These are phyloP conservation scores for Circinella minor DNA, from an alignment of 371 early-diverging fungal genomes.

Conservation along the genomic window DNA sequence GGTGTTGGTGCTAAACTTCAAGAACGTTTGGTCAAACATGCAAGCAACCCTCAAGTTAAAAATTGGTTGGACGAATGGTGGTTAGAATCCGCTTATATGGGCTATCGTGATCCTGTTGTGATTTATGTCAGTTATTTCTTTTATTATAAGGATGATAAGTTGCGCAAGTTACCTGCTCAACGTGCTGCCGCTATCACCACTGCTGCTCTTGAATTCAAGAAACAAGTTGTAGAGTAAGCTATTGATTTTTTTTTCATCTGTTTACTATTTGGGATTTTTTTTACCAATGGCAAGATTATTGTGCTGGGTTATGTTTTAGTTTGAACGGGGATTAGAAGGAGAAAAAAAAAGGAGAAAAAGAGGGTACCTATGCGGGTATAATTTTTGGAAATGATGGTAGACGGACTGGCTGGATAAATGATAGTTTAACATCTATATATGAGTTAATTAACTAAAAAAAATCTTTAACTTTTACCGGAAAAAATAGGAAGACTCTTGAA, in stretches of 20 bases:
- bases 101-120: conserved; percentile 95
- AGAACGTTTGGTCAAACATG: conserved; percentile 75
- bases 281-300: too few relatives aligned
- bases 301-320: too few relatives aligned
- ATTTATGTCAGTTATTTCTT: conserved; percentile 88
- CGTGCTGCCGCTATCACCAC: conserved; percentile 90
- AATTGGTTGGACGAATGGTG: conserved; percentile 97
- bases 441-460: neutral
- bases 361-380: too few relatives aligned
- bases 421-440: neutral
- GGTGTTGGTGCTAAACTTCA: conserved; percentile 87
- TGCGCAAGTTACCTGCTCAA: conserved; percentile 74
- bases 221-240: conserved; percentile 69
- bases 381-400: too few relatives aligned
- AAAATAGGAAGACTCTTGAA: conserved; percentile 68
- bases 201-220: conserved; percentile 88
- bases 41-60: conserved; percentile 63
- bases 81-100: conserved; percentile 92
- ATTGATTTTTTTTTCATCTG: neutral
- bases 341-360: too few relatives aligned
- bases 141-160: conserved; percentile 83
- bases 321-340: too few relatives aligned
- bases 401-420: too few relatives aligned
- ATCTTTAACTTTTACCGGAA: neutral
- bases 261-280: neutral